Percentiles rank a stretch among this genome's conserved stretches.
These are phyloP conservation scores for Onygenales sp. DNA, from an alignment of 2,329 filamentous ascomycete genomes.

Conservation along the genomic window DNA sequence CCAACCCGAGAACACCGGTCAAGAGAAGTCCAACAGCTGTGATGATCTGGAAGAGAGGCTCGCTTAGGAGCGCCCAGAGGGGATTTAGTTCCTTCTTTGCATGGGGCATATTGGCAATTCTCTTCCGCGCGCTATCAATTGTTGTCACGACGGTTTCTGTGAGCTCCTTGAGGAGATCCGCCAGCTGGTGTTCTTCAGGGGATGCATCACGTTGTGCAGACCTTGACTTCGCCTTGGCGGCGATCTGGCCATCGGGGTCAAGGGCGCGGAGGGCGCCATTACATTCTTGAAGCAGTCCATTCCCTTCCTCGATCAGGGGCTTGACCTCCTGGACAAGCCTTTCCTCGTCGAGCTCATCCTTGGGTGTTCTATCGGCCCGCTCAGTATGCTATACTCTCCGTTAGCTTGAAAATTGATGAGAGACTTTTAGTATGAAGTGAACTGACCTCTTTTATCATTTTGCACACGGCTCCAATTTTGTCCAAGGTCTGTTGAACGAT, in stretches of 20 bases:
- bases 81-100: slow-evolving; percentile 93
- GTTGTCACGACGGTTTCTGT: slow-evolving; percentile 71
- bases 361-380: slow-evolving; percentile 65
- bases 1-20: slow-evolving; percentile 72
- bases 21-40: slow-evolving; percentile 78
- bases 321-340: slow-evolving; percentile 76
- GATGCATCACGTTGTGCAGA: slow-evolving; percentile 64
- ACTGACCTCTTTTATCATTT: slow-evolving; percentile 69
- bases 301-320: slow-evolving; percentile 79
- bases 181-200: slow-evolving; percentile 75
- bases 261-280: slow-evolving; percentile 80
- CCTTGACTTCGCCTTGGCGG: slow-evolving; percentile 75
- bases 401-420: slow-evolving; percentile 15
- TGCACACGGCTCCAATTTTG: slow-evolving; percentile 73
- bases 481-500: slow-evolving; percentile 73
- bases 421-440: background rate
- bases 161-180: slow-evolving; percentile 75
- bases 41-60: slow-evolving; percentile 87
- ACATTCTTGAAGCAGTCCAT: slow-evolving; percentile 71
- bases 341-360: slow-evolving; percentile 85
- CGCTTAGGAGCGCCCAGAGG: slow-evolving; percentile 63
- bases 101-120: slow-evolving; percentile 83
- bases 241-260: slow-evolving; percentile 80
- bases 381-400: slow-evolving; percentile 56
- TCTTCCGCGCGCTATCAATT: slow-evolving; percentile 80